Evolutionary conservation across 2,329 filamentous ascomycete genomes (phyloP).

Genomic region (Drechslera avenae): DNA sequence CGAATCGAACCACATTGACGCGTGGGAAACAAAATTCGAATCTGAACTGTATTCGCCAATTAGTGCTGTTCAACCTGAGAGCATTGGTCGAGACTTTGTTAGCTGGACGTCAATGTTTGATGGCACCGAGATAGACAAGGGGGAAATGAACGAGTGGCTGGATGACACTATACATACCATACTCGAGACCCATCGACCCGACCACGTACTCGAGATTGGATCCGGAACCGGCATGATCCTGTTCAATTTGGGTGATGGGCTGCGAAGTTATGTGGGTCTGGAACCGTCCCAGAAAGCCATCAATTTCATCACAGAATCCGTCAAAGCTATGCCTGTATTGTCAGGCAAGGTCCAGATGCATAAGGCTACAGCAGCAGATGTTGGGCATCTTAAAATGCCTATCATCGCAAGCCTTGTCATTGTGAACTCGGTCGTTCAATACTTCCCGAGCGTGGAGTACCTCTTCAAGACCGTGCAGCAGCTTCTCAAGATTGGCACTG

Average conservation of each 20-base stretch:
- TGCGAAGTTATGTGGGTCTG: conserved; percentile 9
- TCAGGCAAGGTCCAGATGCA: conserved; percentile 5
- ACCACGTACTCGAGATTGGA: conserved; percentile 13
- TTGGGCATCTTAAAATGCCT: background rate
- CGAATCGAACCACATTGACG: conserved; percentile 1
- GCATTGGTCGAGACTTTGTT: conserved; percentile 12
- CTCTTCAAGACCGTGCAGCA: conserved; percentile 4
- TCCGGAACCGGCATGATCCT: conserved; percentile 17
- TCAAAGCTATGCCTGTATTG: conserved; percentile 6
- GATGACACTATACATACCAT: conserved; percentile 13
- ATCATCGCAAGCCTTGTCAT: background rate
- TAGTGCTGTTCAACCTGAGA: background rate
- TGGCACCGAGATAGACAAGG: conserved; percentile 9
- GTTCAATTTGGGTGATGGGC: conserved; percentile 9
- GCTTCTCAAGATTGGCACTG: background rate
- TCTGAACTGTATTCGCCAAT: conserved; percentile 1
- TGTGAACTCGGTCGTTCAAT: conserved; percentile 16
- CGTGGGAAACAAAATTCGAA: conserved; percentile 12
- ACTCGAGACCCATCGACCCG: background rate
- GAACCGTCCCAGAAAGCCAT: conserved; percentile 8
- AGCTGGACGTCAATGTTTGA: conserved; percentile 19
- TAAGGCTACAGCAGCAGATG: background rate
- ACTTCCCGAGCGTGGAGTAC: conserved; percentile 19
- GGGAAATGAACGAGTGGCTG: conserved; percentile 20
- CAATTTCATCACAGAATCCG: conserved; percentile 3